Conservation (phyloP, 1,284 basidiomycete genomes). For the Coriolopsis trogii region DNA sequence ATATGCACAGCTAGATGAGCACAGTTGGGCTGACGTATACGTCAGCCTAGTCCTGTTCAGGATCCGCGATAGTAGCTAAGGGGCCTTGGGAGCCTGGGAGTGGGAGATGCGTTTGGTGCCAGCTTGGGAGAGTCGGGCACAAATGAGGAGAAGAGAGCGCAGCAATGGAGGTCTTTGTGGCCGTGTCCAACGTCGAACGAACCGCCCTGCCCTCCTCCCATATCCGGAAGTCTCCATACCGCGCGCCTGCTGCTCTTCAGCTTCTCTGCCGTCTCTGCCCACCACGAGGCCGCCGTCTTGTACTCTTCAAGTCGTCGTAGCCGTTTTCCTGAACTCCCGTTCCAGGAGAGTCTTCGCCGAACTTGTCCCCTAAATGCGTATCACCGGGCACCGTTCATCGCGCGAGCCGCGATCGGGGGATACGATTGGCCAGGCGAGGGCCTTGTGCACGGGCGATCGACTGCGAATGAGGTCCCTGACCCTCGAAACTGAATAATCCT, state of each 20-base stretch:
- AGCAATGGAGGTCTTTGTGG: too few relatives aligned
- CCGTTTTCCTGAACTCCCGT: not conserved
- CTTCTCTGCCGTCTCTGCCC: too few relatives aligned
- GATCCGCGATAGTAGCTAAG: not conserved
- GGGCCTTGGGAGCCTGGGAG: conserved; percentile 2
- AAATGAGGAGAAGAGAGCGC: too few relatives aligned
- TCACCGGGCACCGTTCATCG: conserved; percentile 19
- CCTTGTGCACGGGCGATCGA: conserved; percentile 17
- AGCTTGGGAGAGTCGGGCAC: too few relatives aligned
- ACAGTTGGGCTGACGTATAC: too few relatives aligned
- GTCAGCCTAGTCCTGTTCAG: conserved; percentile 4
- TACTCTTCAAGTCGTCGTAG: too few relatives aligned
- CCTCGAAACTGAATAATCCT: conserved; percentile 17
- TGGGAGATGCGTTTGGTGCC: not conserved
- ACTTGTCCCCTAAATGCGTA: conserved; percentile 21
- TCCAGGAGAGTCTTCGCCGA: conserved; percentile 9
- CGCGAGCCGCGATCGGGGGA: conserved; percentile 15
- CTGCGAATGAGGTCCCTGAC: conserved; percentile 10
- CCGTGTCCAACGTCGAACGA: too few relatives aligned
- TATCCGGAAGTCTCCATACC: not conserved
- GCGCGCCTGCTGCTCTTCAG: too few relatives aligned
- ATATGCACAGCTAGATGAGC: not conserved
- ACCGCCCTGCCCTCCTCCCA: not conserved
- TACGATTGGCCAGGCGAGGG: conserved; percentile 17
- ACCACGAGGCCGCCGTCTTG: too few relatives aligned